Evolutionary conservation across 1,284 basidiomycete genomes (phyloP), one percentile per base, ranked within the genome.

Genomic region (Singerocomus inundabilis): DNA sequence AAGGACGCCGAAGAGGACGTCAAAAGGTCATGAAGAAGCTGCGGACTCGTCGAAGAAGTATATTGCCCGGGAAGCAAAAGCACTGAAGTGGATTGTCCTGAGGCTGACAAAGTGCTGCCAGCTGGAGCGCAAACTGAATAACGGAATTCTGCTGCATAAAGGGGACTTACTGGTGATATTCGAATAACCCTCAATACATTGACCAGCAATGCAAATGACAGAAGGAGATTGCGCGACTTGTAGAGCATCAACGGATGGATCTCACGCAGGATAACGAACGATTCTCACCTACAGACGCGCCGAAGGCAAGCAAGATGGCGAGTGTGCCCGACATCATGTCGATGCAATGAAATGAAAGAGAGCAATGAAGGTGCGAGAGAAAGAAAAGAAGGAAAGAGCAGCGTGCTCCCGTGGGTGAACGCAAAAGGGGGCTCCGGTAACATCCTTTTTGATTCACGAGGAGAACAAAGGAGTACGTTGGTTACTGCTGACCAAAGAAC

Each of bases 121-220:
- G 89, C 87, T 89, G 53, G 16, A 32, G 34, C 34, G 25, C 54
- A 21, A 6, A 49, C 71, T 53, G 34, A 70, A 42, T 25, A 28
- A 34, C 6, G 6, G 31, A n/a, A 25, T 25, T 26, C 8, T 34
- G 55, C 52, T 37, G 42, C 15, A 37, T 2, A 30, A 28, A 18
- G 6, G 34, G 2, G 11, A 78, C 81, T 57, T 63, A 88, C 86
- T 75, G 44, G 85, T 84, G 18, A 74, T 80, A 60, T 88, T 88
- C 28, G 84, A 80, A 69, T 72, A 79, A 52, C 86, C 86, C 68
- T 88, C 76, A 52, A 88, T 70, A 73, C 86, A 89, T 85, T 89
- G 86, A 57, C 86, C 87, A 66, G 86, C 84, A 85, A 88, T 72
- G 76, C 86, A 89, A 52, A 89, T 73, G 52, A 88, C 81, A 61